Base-by-base conservation (phyloP, 768 basidiomycete species). In the Trametes meyenii region DNA sequence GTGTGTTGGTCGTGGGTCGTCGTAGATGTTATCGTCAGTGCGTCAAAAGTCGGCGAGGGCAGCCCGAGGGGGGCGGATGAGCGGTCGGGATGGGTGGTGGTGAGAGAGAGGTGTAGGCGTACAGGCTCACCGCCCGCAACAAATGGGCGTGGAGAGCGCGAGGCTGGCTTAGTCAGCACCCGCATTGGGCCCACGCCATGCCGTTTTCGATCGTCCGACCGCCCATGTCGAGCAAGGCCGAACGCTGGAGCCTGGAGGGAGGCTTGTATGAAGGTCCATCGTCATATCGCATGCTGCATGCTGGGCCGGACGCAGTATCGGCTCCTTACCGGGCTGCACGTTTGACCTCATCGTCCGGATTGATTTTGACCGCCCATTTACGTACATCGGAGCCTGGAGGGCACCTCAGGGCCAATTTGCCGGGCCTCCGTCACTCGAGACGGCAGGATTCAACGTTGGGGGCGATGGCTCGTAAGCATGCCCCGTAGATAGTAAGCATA, bases 91-190 rank as follows among this genome's bases (percentile, higher is more conserved):
- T 33, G 29, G 45, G 46, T 46, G 45, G 45, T 46, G 45, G 59
- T 48, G 52, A 53, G 54, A 61, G 50, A 45, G 35, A 49, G 40
- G 45, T 50, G 45, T 29, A 39, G 62, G 51, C 43, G 50, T 50
- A 49, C 13, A 19, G 10, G 26, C 57, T 58, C 33, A 51, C 48
- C 55, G 55, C 55, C 55, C 35, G 26, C 52, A 52, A 33, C 61
- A 50, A 57, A 57, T 58, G 62, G 57, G 62, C 62, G 57, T 59
- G 62, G 62, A 50, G 50, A 50, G 57, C 53, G 62, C 53, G 62
- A 63, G 62, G 62, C 53, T n/a, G 19, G 62, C 62, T 63, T 58
- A 63, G 55, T 63, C 50, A 63, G 51, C 62, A 40, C 38, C 46
- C 56, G 46, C 44, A 45, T 55, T 33, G 10, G 44, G 54, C 14